Conservation (phyloP, 305 asterid genomes). For the Fraxinus floribunda region DNA sequence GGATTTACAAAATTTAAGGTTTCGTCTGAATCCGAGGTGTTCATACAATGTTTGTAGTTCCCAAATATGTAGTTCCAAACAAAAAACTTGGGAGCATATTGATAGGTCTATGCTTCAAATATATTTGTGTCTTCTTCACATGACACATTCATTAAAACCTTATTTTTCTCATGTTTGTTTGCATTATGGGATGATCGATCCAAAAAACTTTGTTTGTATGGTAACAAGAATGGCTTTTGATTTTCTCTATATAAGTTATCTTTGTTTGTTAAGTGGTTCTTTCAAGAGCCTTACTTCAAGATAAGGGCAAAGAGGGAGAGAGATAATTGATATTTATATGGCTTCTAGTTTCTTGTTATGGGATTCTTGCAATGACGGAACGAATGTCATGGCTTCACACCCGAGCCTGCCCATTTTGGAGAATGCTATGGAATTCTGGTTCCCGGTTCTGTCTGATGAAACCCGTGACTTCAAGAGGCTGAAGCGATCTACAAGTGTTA, state of each 20-base stretch:
- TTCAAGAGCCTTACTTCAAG: conserved; percentile 52
- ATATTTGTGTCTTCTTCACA: conserved; percentile 13
- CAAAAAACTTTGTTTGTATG: conserved; percentile 28
- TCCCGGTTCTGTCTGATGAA: conserved; percentile 36
- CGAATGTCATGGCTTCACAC: conserved; percentile 14
- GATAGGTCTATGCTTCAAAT: conserved; percentile 37
- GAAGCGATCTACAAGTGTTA: conserved; percentile 36
- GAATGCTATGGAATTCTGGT: conserved; percentile 30
- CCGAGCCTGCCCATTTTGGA: conserved; percentile 26
- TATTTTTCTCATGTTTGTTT: not conserved
- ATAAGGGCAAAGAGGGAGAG: conserved; percentile 7
- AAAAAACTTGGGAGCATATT: conserved; percentile 14
- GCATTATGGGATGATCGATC: conserved; percentile 7
- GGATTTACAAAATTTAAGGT: conserved; percentile 9
- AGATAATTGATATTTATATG: conserved; percentile 28
- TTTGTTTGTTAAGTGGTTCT: conserved; percentile 49
- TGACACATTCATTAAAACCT: conserved; percentile 17
- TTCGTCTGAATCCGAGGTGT: not conserved
- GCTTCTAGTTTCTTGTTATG: conserved; percentile 31
- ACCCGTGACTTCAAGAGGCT: conserved; percentile 42
- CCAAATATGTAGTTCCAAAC: conserved; percentile 16
- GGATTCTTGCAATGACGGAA: conserved; percentile 21
- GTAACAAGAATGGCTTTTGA: conserved; percentile 38
- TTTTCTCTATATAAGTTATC: conserved; percentile 27
- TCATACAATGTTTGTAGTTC: not conserved